Conservation (phyloP, 305 asterid genomes). For the Nicotiana rustica region DNA sequence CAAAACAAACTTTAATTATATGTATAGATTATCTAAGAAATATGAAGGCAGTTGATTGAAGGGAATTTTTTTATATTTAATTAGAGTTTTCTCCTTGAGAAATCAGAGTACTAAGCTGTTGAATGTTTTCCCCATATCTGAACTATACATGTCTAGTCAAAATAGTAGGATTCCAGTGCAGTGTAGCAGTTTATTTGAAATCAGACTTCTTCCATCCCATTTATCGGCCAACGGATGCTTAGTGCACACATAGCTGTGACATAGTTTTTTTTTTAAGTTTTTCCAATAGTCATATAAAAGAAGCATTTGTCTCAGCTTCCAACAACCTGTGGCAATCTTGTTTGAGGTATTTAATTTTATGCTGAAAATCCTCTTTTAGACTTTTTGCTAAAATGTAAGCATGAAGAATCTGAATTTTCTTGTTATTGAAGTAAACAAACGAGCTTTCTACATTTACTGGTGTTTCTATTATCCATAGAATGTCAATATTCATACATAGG, state of each 20-base stretch:
- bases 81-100: too few relatives aligned
- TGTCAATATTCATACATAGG: background rate
- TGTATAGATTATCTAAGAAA: background rate
- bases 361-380: conserved; percentile 1
- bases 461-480: conserved; percentile 5
- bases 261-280: background rate
- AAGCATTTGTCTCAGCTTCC: conserved; percentile 1
- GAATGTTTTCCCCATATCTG: conserved; percentile 19
- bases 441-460: background rate
- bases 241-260: too few relatives aligned
- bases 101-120: background rate
- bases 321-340: background rate
- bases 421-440: background rate
- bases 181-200: background rate
- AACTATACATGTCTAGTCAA: conserved; percentile 22
- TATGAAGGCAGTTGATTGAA: background rate
- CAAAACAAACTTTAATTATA: background rate
- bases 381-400: background rate
- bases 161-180: conserved; percentile 5
- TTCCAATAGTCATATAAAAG: background rate
- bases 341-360: conserved; percentile 1
- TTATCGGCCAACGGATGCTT: too few relatives aligned
- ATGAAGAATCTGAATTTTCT: conserved; percentile 23
- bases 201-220: background rate
- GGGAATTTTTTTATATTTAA: background rate